Evolutionary conservation across 2,329 filamentous ascomycete genomes (phyloP).

Genomic region (Zopfia rhizophila): DNA sequence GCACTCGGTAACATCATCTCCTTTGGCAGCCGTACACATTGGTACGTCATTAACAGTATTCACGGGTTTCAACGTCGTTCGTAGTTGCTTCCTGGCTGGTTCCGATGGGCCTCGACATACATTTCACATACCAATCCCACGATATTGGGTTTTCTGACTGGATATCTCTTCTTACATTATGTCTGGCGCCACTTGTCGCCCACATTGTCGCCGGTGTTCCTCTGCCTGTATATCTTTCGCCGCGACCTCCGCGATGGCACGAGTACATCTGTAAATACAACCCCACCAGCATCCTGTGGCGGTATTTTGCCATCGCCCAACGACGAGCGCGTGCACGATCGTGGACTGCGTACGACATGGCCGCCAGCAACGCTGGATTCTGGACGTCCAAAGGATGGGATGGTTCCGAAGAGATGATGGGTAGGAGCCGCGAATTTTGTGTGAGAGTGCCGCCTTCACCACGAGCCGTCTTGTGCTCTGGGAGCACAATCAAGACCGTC

Average conservation of each 20-base stretch:
- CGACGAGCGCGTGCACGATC: constrained; percentile 35
- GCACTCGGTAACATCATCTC: no score
- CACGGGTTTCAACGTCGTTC: no score
- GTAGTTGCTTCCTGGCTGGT: no score
- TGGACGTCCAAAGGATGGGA: constrained; percentile 36
- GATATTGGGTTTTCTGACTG: no score
- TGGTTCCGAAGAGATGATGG: constrained; percentile 8
- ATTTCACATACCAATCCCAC: no score
- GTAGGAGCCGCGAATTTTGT: not conserved
- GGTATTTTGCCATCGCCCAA: constrained; percentile 44
- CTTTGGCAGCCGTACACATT: no score
- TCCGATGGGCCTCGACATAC: no score
- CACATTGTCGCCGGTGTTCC: constrained; percentile 39
- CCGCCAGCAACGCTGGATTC: constrained; percentile 43
- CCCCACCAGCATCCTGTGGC: constrained; percentile 48
- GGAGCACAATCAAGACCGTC: constrained; percentile 19
- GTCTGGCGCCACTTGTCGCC: constrained; percentile 39
- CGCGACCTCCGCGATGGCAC: constrained; percentile 34
- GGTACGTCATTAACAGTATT: no score
- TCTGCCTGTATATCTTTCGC: not conserved
- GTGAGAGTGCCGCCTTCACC: not conserved
- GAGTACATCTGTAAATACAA: constrained; percentile 41
- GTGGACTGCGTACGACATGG: constrained; percentile 38
- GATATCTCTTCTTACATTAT: constrained; percentile 36
- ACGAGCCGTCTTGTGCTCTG: not conserved